Evolutionary conservation across 257 asterid species (phyloP).

Genomic region (Agastache rugosa): DNA sequence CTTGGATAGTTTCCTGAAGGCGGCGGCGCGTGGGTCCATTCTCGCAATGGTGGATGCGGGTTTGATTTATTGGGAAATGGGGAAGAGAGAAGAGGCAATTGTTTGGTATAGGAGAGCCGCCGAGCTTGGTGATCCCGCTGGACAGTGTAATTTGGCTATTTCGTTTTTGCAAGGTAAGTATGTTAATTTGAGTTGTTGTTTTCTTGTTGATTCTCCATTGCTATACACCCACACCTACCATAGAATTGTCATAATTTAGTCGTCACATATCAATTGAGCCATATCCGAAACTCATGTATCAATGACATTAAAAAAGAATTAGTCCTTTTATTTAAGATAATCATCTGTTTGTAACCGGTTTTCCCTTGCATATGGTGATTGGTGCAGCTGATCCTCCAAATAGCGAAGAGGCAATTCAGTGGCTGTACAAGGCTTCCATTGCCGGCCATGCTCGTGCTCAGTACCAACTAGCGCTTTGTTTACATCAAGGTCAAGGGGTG

Average conservation of each 20-base stretch:
- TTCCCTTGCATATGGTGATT: neutral
- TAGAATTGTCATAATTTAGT: neutral
- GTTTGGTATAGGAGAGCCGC: slow-evolving; percentile 70
- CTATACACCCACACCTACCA: neutral
- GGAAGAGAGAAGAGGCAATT: slow-evolving; percentile 59
- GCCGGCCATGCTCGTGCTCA: slow-evolving; percentile 84
- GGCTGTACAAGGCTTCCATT: slow-evolving; percentile 68
- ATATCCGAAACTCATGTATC: slow-evolving; percentile 8
- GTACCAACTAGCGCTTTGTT: slow-evolving; percentile 79
- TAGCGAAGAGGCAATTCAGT: slow-evolving; percentile 63
- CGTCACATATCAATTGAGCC: neutral
- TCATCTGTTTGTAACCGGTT: too few species aligned
- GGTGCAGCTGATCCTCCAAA: slow-evolving; percentile 63
- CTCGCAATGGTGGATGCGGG: slow-evolving; percentile 93
- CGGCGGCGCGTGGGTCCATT: slow-evolving; percentile 88
- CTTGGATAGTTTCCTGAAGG: slow-evolving; percentile 66
- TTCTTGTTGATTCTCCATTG: slow-evolving; percentile 1
- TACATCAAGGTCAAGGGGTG: slow-evolving; percentile 69
- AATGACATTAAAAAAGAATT: neutral
- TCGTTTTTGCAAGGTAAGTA: slow-evolving; percentile 66
- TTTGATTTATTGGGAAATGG: slow-evolving; percentile 76
- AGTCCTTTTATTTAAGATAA: neutral
- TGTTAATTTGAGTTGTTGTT: neutral
- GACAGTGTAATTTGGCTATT: slow-evolving; percentile 82
- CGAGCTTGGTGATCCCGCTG: slow-evolving; percentile 74